A percentile compares a stretch with the other conserved stretches of the same genome.
Evolutionary conservation across 2,329 filamentous ascomycete genomes (phyloP).

Genomic region (Xylariaceae sp.): DNA sequence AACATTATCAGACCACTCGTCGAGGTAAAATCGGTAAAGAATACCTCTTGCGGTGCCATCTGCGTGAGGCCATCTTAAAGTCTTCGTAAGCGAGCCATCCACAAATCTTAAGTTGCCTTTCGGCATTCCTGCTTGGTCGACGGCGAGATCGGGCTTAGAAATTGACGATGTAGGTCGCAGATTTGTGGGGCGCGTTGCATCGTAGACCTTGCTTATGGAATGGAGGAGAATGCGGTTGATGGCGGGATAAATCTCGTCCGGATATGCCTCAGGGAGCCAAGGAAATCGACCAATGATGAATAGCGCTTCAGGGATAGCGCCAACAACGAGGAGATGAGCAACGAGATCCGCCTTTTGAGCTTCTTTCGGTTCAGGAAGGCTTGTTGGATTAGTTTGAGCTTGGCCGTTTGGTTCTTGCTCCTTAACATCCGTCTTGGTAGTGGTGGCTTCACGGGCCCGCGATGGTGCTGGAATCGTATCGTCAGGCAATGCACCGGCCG

Average conservation of each 20-base stretch:
- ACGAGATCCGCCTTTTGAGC: constrained; percentile 80
- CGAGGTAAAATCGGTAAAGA: constrained; percentile 94
- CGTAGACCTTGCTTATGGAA: constrained; percentile 71
- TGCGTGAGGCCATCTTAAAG: constrained; percentile 78
- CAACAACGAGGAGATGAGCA: constrained; percentile 82
- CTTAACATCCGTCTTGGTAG: constrained; percentile 53
- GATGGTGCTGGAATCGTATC: constrained; percentile 61
- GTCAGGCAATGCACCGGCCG: constrained; percentile 82
- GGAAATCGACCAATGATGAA: constrained; percentile 91
- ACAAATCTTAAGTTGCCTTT: constrained; percentile 67
- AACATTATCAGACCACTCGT: constrained; percentile 93
- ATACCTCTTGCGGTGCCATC: constrained; percentile 76
- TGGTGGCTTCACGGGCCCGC: constrained; percentile 48
- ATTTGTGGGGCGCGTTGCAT: constrained; percentile 37
- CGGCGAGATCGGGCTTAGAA: constrained; percentile 40
- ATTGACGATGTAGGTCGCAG: constrained; percentile 33
- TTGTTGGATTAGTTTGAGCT: constrained; percentile 45
- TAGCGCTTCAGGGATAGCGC: constrained; percentile 86
- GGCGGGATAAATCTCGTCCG: constrained; percentile 71
- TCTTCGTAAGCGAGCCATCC: constrained; percentile 60
- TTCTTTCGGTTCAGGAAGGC: constrained; percentile 70
- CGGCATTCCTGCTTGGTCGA: constrained; percentile 64
- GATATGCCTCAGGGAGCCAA: constrained; percentile 84
- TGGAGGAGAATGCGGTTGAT: constrained; percentile 84
- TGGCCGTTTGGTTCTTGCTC: constrained; percentile 45